A percentile compares a stretch with the other conserved stretches of the same genome.
These are phyloP conservation scores for Russula emetica DNA, from an alignment of 768 basidiomycete species.

Conservation along the genomic window DNA sequence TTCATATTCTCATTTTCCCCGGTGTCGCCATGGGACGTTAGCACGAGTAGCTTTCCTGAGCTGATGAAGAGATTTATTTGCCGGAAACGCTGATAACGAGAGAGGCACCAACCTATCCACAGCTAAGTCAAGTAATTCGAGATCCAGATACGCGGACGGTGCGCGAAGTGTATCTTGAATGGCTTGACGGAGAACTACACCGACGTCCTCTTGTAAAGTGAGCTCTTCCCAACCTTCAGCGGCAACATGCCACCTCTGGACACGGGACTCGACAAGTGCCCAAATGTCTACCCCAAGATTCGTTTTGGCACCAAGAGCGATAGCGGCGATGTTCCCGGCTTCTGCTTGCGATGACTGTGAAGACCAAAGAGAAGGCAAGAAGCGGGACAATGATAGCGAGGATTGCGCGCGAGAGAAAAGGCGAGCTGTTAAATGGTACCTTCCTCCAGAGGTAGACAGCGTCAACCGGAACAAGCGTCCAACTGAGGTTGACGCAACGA, in stretches of 20 bases:
- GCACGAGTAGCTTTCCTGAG: conserved; percentile 50
- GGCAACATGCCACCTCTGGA: conserved; percentile 70
- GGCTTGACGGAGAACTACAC: conserved; percentile 44
- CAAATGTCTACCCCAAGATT: conserved; percentile 55
- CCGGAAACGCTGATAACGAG: not conserved
- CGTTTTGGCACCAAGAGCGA: conserved; percentile 48
- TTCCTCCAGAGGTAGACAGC: conserved; percentile 65
- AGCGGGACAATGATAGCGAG: conserved; percentile 42
- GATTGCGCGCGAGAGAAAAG: conserved; percentile 56
- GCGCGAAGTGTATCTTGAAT: conserved; percentile 42
- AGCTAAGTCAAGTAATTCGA: conserved; percentile 70
- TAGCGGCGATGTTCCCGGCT: conserved; percentile 59
- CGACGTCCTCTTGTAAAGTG: conserved; percentile 53
- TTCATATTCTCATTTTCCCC: conserved; percentile 46
- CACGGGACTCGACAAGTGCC: conserved; percentile 59
- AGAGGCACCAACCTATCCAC: conserved; percentile 47
- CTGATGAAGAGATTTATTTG: conserved; percentile 31
- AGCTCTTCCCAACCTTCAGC: conserved; percentile 69
- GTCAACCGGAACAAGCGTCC: conserved; percentile 63
- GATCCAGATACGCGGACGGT: conserved; percentile 49
- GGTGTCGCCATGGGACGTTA: conserved; percentile 62
- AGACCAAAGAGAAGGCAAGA: conserved; percentile 44
- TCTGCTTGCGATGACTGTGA: conserved; percentile 42
- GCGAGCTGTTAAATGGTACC: conserved; percentile 54
- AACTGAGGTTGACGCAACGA: conserved; percentile 61